Evolutionary conservation across 148 eudicot genomes (phyloP).

Genomic region (Pharnaceum exiguum): DNA sequence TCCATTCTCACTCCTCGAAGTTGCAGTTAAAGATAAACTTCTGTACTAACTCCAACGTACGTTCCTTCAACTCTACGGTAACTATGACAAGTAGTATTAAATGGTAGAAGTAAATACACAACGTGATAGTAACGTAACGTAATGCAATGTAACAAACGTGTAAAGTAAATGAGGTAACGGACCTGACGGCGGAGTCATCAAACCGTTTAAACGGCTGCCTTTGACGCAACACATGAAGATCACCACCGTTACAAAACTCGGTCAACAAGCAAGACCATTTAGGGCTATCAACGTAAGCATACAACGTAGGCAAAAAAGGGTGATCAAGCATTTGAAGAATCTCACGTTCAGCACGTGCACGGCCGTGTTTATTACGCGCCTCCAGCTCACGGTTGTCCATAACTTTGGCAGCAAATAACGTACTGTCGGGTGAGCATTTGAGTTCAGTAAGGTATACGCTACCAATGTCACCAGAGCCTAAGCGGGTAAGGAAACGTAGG

Average conservation of each 20-base stretch:
- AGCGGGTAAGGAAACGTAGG: constrained; percentile 64
- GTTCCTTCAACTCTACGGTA: no score
- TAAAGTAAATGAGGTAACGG: constrained; percentile 9
- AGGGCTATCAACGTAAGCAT: constrained; percentile 49
- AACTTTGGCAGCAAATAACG: constrained; percentile 74
- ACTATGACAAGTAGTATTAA: no score
- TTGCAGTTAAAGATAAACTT: no score
- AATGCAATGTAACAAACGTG: not conserved
- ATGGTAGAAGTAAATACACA: no score
- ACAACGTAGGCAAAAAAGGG: constrained; percentile 77
- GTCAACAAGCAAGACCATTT: constrained; percentile 78
- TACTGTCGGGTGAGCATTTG: constrained; percentile 34
- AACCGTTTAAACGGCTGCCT: constrained; percentile 80
- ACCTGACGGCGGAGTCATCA: constrained; percentile 87
- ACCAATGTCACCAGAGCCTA: constrained; percentile 94
- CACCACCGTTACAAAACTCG: constrained; percentile 97
- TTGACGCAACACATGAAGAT: constrained; percentile 89
- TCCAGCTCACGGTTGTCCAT: constrained; percentile 75
- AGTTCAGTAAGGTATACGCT: constrained; percentile 75
- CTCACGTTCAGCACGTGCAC: constrained; percentile 69
- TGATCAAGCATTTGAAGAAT: constrained; percentile 77
- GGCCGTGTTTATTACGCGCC: constrained; percentile 61
- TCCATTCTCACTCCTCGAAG: no score
- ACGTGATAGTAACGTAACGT: constrained; percentile 21
- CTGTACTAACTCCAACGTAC: no score